phyloP scores from a whole-genome alignment of 495 filamentous ascomycete species.

The Penicillium egyptiacum region DNA sequence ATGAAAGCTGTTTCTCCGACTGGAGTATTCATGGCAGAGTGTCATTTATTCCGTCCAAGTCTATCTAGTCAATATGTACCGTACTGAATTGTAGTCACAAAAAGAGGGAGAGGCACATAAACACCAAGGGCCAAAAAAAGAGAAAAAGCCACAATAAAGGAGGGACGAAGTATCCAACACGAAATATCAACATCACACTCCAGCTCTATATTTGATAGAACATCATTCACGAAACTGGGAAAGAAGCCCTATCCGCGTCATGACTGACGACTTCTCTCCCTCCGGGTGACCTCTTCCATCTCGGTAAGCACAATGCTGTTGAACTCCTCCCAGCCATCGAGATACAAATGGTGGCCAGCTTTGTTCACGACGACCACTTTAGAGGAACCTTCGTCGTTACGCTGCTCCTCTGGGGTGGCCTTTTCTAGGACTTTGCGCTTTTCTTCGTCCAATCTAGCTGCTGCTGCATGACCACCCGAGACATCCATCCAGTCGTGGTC shows the following conservation, averaged over 20 bases:
- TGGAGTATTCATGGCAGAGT: slow-evolving; percentile 1
- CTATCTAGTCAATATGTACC: slow-evolving; percentile 20
- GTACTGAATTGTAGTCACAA: slow-evolving; percentile 4
- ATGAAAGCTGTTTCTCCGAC: slow-evolving; percentile 6
- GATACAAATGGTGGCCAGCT: slow-evolving; percentile 90
- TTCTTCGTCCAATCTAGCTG: slow-evolving; percentile 74
- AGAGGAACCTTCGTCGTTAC: slow-evolving; percentile 70
- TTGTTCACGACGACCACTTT: slow-evolving; percentile 81
- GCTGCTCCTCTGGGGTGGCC: slow-evolving; percentile 66
- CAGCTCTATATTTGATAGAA: slow-evolving; percentile 13
- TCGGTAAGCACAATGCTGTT: slow-evolving; percentile 73
- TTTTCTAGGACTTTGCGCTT: slow-evolving; percentile 54
- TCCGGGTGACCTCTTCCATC: slow-evolving; percentile 68
- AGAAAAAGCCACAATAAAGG: slow-evolving; percentile 4
- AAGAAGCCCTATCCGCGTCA: slow-evolving; percentile 1
- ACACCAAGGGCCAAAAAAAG: slow-evolving; percentile 5
- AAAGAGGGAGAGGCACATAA: neutral
- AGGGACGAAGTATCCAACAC: neutral
- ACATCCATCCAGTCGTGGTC: slow-evolving; percentile 99
- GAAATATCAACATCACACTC: slow-evolving; percentile 9
- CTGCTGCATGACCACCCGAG: slow-evolving; percentile 75
- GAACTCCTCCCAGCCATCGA: slow-evolving; percentile 89
- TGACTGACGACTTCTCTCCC: slow-evolving; percentile 32
- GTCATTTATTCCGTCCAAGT: slow-evolving; percentile 8
- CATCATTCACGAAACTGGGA: slow-evolving; percentile 13